These are phyloP conservation scores for Perkinsus marinus DNA, from an alignment of 169 alveolate species.

Conservation along the genomic window DNA sequence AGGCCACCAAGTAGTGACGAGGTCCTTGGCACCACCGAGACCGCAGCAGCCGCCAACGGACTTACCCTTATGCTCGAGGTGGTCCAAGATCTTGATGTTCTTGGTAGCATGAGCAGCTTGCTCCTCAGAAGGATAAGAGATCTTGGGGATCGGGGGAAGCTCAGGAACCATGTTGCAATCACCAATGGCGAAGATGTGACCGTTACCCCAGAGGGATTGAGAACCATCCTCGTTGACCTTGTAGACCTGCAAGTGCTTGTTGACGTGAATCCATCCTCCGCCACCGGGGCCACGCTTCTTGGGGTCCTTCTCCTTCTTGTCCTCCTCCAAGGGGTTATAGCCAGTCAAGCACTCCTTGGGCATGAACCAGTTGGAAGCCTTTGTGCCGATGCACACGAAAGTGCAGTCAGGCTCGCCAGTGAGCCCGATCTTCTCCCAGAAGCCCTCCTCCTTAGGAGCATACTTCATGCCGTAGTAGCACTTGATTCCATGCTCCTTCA, in stretches of 20 bases:
- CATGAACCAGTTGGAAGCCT: conserved; percentile 32
- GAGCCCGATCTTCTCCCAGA: conserved; percentile 21
- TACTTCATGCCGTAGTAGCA: conserved; percentile 11
- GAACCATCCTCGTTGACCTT: conserved; percentile 6
- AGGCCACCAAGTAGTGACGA: conserved; percentile 29
- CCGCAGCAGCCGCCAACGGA: not conserved
- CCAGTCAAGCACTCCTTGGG: conserved; percentile 10
- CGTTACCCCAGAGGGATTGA: conserved; percentile 16
- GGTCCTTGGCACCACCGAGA: not conserved
- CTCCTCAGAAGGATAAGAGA: conserved; percentile 29
- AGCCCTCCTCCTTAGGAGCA: conserved; percentile 14
- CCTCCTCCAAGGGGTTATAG: conserved; percentile 14
- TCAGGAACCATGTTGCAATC: conserved; percentile 27
- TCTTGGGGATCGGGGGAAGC: conserved; percentile 22
- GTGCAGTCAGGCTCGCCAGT: conserved; percentile 23
- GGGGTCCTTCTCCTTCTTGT: not conserved
- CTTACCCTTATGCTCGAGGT: conserved; percentile 3
- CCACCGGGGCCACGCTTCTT: conserved; percentile 28
- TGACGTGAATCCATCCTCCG: conserved; percentile 30
- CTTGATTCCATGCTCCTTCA: conserved; percentile 16
- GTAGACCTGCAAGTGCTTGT: conserved; percentile 21
- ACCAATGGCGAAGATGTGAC: conserved; percentile 20
- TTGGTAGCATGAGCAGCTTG: conserved; percentile 10
- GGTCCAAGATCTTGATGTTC: conserved; percentile 5
- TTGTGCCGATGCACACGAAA: conserved; percentile 26